Percentiles rank a stretch among this genome's conserved stretches.
Evolutionary conservation across 768 basidiomycete species (phyloP).

Genomic region (Naganishia kalamii): DNA sequence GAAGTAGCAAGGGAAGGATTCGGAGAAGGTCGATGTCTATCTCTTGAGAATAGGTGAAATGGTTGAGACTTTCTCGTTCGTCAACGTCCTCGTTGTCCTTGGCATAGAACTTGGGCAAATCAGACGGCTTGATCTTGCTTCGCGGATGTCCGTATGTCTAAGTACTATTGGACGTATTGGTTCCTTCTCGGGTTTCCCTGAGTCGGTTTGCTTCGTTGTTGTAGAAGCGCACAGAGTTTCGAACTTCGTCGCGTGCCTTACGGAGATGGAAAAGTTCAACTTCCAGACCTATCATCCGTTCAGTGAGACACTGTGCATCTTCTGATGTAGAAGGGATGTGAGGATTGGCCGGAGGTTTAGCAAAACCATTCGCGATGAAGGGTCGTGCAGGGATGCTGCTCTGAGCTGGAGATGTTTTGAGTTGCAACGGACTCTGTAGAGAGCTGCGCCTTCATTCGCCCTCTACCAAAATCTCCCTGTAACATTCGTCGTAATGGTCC

Average conservation of each 20-base stretch:
- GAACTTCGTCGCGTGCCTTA: background rate
- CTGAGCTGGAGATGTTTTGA: too few species aligned
- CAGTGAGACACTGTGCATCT: background rate
- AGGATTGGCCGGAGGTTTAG: too few species aligned
- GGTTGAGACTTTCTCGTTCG: background rate
- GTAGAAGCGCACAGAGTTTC: background rate
- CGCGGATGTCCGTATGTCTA: background rate
- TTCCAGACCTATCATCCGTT: background rate
- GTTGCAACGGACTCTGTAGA: too few species aligned
- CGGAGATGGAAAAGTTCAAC: background rate
- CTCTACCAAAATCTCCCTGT: too few species aligned
- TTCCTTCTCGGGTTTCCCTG: background rate
- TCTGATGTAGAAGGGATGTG: background rate
- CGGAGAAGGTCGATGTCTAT: background rate
- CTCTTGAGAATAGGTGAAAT: background rate
- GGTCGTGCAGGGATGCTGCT: too few species aligned
- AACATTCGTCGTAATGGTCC: too few species aligned
- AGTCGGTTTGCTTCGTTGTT: background rate
- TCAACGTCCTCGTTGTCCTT: conserved; percentile 11
- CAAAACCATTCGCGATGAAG: too few species aligned
- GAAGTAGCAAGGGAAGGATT: too few species aligned
- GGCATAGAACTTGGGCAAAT: conserved; percentile 14
- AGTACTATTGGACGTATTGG: background rate
- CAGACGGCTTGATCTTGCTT: conserved; percentile 15
- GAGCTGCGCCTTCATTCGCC: too few species aligned